These are phyloP conservation scores for Paramecium caudatum DNA, from an alignment of 73 alveolate species.

Conservation along the genomic window DNA sequence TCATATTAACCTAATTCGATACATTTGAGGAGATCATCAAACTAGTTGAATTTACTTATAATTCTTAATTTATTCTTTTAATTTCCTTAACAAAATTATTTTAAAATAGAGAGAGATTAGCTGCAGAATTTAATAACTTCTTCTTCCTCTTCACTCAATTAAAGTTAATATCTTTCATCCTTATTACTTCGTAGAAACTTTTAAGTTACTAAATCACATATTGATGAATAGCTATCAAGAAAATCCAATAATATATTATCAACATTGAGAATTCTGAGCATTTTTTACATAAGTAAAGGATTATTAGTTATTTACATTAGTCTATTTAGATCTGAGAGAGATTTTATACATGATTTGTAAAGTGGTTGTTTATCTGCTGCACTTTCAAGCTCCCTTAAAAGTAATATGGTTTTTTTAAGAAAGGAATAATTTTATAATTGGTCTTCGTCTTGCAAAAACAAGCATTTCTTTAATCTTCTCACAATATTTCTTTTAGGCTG, in stretches of 20 bases:
- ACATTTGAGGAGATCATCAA: conserved; percentile 33
- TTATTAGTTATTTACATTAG: neutral
- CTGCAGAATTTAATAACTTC: neutral
- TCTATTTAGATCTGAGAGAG: neutral
- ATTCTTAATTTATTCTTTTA: neutral
- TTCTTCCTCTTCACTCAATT: conserved; percentile 25
- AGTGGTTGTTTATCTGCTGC: neutral
- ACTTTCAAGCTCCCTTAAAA: conserved; percentile 7
- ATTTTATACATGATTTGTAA: neutral
- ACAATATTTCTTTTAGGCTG: conserved; percentile 51
- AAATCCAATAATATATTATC: conserved; percentile 4
- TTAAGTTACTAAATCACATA: conserved; percentile 14
- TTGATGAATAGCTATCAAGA: conserved; percentile 4
- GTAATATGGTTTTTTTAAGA: neutral
- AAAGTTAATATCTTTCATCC: conserved; percentile 1
- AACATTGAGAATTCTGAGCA: neutral
- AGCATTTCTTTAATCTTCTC: neutral
- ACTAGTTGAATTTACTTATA: neutral
- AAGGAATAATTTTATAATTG: neutral
- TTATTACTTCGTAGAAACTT: neutral
- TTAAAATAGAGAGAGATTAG: neutral
- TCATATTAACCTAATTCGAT: conserved; percentile 43
- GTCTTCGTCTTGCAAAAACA: neutral
- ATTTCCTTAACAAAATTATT: neutral
- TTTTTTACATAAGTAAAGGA: neutral